These are phyloP conservation scores for Backusella tuberculispora DNA, from an alignment of 192 early-diverging fungal species.

Conservation along the genomic window DNA sequence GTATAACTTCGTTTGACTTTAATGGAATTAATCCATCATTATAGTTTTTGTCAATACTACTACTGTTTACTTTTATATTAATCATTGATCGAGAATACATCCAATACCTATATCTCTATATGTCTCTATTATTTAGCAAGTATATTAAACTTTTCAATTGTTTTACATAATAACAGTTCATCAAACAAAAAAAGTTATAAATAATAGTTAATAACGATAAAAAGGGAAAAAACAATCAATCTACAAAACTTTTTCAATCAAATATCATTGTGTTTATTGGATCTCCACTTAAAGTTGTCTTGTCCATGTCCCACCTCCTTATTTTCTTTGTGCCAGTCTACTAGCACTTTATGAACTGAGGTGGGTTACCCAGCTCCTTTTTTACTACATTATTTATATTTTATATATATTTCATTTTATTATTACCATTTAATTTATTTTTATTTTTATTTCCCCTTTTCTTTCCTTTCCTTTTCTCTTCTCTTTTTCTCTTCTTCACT, in stretches of 20 bases:
- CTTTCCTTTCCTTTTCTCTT: not conserved
- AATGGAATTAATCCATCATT: no score
- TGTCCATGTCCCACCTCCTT: slow-evolving; percentile 1
- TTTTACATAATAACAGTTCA: no score
- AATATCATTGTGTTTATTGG: slow-evolving; percentile 4
- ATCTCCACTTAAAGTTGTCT: slow-evolving; percentile 5
- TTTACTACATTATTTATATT: not conserved
- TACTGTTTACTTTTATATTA: not conserved
- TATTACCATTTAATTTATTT: not conserved
- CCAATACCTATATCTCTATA: not conserved
- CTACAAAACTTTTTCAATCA: no score
- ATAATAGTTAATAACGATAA: no score
- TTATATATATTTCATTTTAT: slow-evolving; percentile 1
- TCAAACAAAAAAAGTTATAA: no score
- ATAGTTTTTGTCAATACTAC: no score
- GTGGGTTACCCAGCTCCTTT: slow-evolving; percentile 5
- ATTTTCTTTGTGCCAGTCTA: slow-evolving; percentile 5
- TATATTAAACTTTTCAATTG: no score
- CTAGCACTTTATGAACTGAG: not conserved
- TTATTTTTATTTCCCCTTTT: not conserved
- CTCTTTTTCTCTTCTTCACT: not conserved
- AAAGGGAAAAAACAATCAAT: no score
- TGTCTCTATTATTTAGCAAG: not conserved
- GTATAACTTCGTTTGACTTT: no score
- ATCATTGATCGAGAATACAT: not conserved